Base-by-base conservation (phyloP, 2,329 filamentous ascomycete genomes). In the Stagonosporopsis cucurbitacearum region DNA sequence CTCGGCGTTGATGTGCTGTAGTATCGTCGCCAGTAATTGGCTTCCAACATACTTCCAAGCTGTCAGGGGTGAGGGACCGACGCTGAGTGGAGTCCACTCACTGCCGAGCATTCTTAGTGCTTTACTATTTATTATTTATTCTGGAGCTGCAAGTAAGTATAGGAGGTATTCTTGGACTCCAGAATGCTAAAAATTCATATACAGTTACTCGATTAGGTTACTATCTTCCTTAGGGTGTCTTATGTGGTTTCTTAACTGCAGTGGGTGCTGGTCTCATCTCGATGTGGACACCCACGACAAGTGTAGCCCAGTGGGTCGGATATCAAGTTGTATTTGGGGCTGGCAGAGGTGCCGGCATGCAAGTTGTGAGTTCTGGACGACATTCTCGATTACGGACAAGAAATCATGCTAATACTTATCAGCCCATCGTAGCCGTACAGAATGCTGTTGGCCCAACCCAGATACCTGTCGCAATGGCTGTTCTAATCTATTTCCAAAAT, bases 11-110 rank as follows among this genome's bases (percentile, higher is more conserved):
- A 57, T 54, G 39, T 48, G 45, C 19, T 59, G 58, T 33, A 57
- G 60, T 32, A 47, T 66, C 2, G 44, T 58, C 2, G 28, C 42
- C 12, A 45, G 42, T 35, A 60, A 64, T 5, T 70, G 55, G 50
- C 22, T 73, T 6, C 69, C 68, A n/a, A 62, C 78, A 1, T 80
- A 77, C 50, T 80, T 79, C 50, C 79, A 80, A 44, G 68, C 72
- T 4, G 73, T 80, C 6, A 69, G 65, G 19, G 66, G 70, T 8
- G 67, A 70, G 9, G 65, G 70, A 0, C 74, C 77, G 0, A 57
- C 76, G 5, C 68, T 75, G 54, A 77, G 75, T 46, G 78, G 78
- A 2, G 70, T 79, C 0, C 64, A 75, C 15, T 59, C 76, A 23
- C 63, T 79, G 3, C 77, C 78, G 1, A 68, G 66, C 23, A 78